Conservation (phyloP, 306 rosid genomes). For the Quercus variabilis region DNA sequence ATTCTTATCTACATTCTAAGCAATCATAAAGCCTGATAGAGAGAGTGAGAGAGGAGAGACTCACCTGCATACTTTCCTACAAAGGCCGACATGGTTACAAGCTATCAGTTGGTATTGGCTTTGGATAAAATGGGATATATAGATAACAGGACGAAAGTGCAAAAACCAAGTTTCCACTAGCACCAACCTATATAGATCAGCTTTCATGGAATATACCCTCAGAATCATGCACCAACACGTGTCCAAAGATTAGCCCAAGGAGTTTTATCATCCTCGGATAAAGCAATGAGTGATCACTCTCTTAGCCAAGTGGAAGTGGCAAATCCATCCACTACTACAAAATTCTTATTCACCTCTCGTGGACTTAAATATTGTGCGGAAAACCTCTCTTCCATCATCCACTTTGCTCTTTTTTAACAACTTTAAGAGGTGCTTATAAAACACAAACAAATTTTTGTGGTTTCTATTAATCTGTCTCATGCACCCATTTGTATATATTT, state of each 20-base stretch:
- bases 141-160: constrained; percentile 34
- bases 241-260: constrained; percentile 60
- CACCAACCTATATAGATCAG: constrained; percentile 47
- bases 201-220: constrained; percentile 43
- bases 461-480: constrained; percentile 25
- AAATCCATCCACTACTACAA: constrained; percentile 19
- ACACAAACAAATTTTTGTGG: constrained; percentile 15
- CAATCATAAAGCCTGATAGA: background rate
- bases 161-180: constrained; percentile 25
- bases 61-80: constrained; percentile 89
- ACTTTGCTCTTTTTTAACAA: background rate
- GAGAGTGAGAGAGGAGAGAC: constrained; percentile 3
- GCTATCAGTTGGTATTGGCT: constrained; percentile 14
- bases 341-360: constrained; percentile 9
- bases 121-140: background rate
- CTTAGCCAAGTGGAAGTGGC: constrained; percentile 64
- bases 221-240: constrained; percentile 44
- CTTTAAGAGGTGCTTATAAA: background rate
- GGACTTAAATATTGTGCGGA: constrained; percentile 37
- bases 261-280: constrained; percentile 66
- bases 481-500: constrained; percentile 16
- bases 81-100: constrained; percentile 78
- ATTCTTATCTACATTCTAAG: background rate
- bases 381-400: constrained; percentile 30
- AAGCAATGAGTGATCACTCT: constrained; percentile 62